Base-by-base conservation (phyloP, 495 filamentous ascomycete genomes). In the Penicillium psychrofluorescens region DNA sequence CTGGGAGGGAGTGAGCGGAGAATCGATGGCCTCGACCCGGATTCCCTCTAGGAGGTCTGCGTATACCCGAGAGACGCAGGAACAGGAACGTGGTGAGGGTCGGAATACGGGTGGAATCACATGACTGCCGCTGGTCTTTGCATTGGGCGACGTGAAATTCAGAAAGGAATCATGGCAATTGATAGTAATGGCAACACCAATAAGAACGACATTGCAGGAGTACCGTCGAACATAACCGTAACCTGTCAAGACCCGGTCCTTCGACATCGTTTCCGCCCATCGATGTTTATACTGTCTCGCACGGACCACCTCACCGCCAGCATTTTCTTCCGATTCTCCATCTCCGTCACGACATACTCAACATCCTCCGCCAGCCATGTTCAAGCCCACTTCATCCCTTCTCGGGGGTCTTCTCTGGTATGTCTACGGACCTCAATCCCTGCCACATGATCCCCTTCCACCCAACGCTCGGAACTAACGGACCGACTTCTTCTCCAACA, bases 391-490 rank as follows among this genome's bases (percentile, higher is more conserved):
- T 27, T 82, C 79, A 27, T 64, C 87, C 36, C 70, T 95, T 22
- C 83, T 77, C 11, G 80, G 86, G 37, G 91, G 91, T 69, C 81
- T 92, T 51, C 76, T 94, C 57, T 94, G 88, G 88, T 94, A 77
- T 29, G 67, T 61, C 7, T 10, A 4, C 8, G 27, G 28, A 12
- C 38, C 38, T 7, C 8, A 41, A 22, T 22, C 4, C 22, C 22
- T 15, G 8, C 14, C 11, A 16, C 38, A 12, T 34, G 10, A 34
- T 34, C 32, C 10, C 32, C 10, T 10, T 2, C 9, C 10, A 34
- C 2, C 2, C 10, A 34, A 8, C 2, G 9, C n/a, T 32, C 29
- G 27, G 28, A 28, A 35, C 51, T 55, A 54, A 55, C 40, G 30
- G 11, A 40, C 8, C 13, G 41, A 53, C 43, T 31, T 44, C 27